Base-by-base conservation (phyloP, 2,329 filamentous ascomycete genomes). In the Cercospora canescens region DNA sequence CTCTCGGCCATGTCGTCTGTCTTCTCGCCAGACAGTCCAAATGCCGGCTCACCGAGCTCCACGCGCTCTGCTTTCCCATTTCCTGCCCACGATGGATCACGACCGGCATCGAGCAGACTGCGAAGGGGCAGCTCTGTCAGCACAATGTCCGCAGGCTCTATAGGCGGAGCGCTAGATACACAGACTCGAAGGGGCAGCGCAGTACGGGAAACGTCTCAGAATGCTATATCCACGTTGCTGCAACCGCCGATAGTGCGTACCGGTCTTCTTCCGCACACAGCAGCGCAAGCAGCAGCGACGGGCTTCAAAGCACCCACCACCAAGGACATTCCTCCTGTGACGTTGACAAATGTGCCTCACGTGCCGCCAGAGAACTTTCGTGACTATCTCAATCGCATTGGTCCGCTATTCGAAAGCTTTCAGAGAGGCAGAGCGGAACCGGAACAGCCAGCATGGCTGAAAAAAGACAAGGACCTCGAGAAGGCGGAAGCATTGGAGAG, bases 161-260 rank as follows among this genome's bases (percentile, higher is more conserved):
- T 96, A 76, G 93, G 93, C 67, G 93, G 93, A n/a, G 86, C 88
- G 37, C 82, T 96, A 67, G 93, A 97, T 76, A 88, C 87, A 8
- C 86, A 87, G n/a, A 81, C 86, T 1, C 82, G 84, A 78, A 78
- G 84, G 67, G 79, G 80, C 83, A 79, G 86, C 82, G 81, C 89
- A 16, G 84, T 89, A 72, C 85, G 82, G 59, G 93, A 97, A 79
- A 87, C 88, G n/a, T 88, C 90, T 11, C 91, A 94, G 73, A 97
- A 97, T 86, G 93, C 95, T 68, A 98, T 98, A 73, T 97, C 94
- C 8, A 96, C 93, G 1, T 85, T 98, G n/a, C 86, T 98, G 4
- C 92, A 96, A 75, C 90, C 93, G 30, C 92, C 94, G 3, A 96
- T 97, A 71, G 88, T 96, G 64, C 88, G 94, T 70, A 96, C 94